Evolutionary conservation across 108 stramenopile species (phyloP), one percentile per base, ranked within the genome.

Genomic region (Cyclotella choctawhatcheeana): DNA sequence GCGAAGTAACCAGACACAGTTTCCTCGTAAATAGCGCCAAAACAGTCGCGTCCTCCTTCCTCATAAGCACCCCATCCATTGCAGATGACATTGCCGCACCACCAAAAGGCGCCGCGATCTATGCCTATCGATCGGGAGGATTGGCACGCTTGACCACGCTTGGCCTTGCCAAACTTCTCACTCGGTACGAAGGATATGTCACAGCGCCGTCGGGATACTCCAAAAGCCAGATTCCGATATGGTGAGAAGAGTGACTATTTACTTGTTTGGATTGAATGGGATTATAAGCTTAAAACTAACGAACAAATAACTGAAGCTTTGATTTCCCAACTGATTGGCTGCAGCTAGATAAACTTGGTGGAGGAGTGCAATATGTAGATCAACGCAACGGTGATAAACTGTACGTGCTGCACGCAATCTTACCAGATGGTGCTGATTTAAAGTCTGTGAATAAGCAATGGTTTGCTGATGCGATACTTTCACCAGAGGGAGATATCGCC

Each of bases 241-340:
- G n/a, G n/a, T n/a, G n/a, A n/a, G n/a, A n/a, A n/a, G n/a, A n/a
- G n/a, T n/a, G n/a, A n/a, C n/a, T n/a, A n/a, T n/a, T n/a, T n/a
- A n/a, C n/a, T n/a, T n/a, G n/a, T n/a, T n/a, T n/a, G n/a, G n/a
- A n/a, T n/a, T n/a, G n/a, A n/a, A n/a, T n/a, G n/a, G n/a, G n/a
- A n/a, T n/a, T n/a, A n/a, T n/a, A n/a, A n/a, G n/a, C n/a, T n/a
- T n/a, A n/a, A n/a, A n/a, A n/a, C n/a, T n/a, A n/a, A n/a, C n/a
- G n/a, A n/a, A n/a, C n/a, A n/a, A n/a, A n/a, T n/a, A n/a, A n/a
- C n/a, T n/a, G n/a, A 12, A 22, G 44, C 21, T 64, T 74, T 58
- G 84, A 85, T 68, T 92, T 89, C 59, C 91, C 91, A 2, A 68
- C 87, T 8, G 91, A 92, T 71, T 92, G 91, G 91, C 78, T 89